Evolutionary conservation across 208 protist species (phyloP), one percentile per base, ranked within the genome.

Genomic region (Novymonas esmeraldas): DNA sequence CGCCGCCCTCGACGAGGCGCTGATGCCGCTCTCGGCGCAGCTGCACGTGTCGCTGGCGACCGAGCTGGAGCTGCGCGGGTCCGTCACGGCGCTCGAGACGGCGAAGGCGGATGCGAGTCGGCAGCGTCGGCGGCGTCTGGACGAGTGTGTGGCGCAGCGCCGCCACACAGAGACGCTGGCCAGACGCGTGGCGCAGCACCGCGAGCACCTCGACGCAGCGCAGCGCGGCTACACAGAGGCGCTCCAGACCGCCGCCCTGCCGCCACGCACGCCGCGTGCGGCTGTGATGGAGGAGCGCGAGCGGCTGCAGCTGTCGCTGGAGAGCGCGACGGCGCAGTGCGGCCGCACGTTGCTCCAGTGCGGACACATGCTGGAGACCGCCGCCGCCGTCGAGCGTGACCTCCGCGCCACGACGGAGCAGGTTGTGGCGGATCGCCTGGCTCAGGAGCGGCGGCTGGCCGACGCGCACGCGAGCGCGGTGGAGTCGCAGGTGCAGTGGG

Each of bases 231-330:
- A 38, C 39, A 2, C 18, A 22, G 50, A 0, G 2, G 13, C 64
- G 0, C 34, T 49, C 10, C 52, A 18, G 31, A 1, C 5, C 31
- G 52, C 3, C 11, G 6, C 22, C 51, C 36, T 1, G 20, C 44
- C 39, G 4, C 18, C 3, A 11, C 42, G 42, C 10, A 3, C 58
- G 1, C 28, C 6, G 0, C 28, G 31, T 22, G 16, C 64, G 0
- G 64, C 6, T n/a, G 52, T 36, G 20, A 28, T 50, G 34, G 64
- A 70, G 54, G 52, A 61, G 54, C 38, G 48, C 22, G 5, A 29
- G 33, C 41, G 54, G 1, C 41, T 70, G 20, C 51, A 41, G 0
- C 31, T 61, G n/a, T 26, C 42, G 4, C 34, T 71, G 3, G 55
- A 71, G 55, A 24, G 33, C 11, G 14, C 56, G 7, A 62, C 45